These are phyloP conservation scores for Agaricales sp. DNA, from an alignment of 1,284 basidiomycete genomes.

Conservation along the genomic window DNA sequence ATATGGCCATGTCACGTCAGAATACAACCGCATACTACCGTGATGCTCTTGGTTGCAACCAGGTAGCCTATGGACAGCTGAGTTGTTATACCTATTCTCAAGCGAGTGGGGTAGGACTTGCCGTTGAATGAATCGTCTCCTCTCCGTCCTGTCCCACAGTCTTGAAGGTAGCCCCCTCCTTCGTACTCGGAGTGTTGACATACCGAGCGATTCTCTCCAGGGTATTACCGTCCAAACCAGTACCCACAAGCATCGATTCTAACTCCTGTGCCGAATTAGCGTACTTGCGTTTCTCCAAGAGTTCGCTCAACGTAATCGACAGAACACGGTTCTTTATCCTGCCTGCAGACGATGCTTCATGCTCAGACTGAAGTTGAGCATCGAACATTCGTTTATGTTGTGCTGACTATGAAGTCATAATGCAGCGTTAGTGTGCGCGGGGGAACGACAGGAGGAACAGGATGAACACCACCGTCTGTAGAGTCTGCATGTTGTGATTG, in stretches of 20 bases:
- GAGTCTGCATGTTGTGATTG: constrained; percentile 49
- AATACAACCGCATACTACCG: too few relatives aligned
- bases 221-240: constrained; percentile 45
- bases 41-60: not conserved
- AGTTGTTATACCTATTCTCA: not conserved
- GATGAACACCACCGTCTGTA: constrained; percentile 49
- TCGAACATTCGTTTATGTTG: constrained; percentile 37
- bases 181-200: constrained; percentile 66
- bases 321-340: constrained; percentile 34
- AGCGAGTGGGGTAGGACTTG: constrained; percentile 18
- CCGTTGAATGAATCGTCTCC: constrained; percentile 49
- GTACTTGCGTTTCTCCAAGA: constrained; percentile 61
- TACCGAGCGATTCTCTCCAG: constrained; percentile 47
- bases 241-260: constrained; percentile 39
- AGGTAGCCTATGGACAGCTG: not conserved
- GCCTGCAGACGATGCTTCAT: constrained; percentile 29
- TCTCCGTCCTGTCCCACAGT: constrained; percentile 47
- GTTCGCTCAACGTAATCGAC: constrained; percentile 42
- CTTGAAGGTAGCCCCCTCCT: constrained; percentile 35
- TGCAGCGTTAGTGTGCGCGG: constrained; percentile 3
- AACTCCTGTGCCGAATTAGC: constrained; percentile 33
- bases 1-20: too few relatives aligned
- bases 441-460: constrained; percentile 2
- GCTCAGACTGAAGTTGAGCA: constrained; percentile 44
- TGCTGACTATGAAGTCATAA: constrained; percentile 14